Evolutionary conservation across 768 basidiomycete species (phyloP), one percentile per base, ranked within the genome.

Genomic region (Tephrocybe sp.): DNA sequence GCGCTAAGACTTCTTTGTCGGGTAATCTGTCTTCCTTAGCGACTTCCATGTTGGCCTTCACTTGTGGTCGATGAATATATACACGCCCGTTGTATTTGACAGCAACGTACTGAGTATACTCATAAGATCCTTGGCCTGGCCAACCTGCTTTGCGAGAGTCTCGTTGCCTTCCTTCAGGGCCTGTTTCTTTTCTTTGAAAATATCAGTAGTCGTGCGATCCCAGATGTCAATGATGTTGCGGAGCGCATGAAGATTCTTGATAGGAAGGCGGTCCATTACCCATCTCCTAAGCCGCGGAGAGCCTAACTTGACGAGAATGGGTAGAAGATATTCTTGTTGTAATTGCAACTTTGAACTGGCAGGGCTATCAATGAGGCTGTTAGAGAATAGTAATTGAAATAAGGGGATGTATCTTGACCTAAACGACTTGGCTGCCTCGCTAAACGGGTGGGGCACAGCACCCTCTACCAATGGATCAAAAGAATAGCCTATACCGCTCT

Each of bases 401-500:
- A 30, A 11, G 40, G 7, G n/a, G 16, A 31, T 11, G 34, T 27
- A 26, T 18, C 60, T 69, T 9, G 47, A 72, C 72, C 60, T 43
- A 25, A 72, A 57, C 12, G 58, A 46, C 45, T 69, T 70, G 36
- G 68, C 57, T 6, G 71, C 60, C n/a, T 41, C 46, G 28, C 54
- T 58, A 44, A 69, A 76, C 30, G 60, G 69, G 57, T 67, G 69
- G 1, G 54, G 50, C 5, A 49, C 42, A 9, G 54, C 40, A 32
- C 69, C 67, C 27, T 68, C 66, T 11, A 51, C 57, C 3, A 79
- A 63, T 0, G 66, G 46, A 51, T 76, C 74, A 34, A 77, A 75
- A n/a, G 71, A 72, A 39, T 67, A 64, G 6, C 74, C 74, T 24
- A 80, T 64, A 4, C 78, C 76, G 15, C 71, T 71, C 61, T 74